Conservation (phyloP, 495 filamentous ascomycete genomes). For the Cenococcum geophilum region DNA sequence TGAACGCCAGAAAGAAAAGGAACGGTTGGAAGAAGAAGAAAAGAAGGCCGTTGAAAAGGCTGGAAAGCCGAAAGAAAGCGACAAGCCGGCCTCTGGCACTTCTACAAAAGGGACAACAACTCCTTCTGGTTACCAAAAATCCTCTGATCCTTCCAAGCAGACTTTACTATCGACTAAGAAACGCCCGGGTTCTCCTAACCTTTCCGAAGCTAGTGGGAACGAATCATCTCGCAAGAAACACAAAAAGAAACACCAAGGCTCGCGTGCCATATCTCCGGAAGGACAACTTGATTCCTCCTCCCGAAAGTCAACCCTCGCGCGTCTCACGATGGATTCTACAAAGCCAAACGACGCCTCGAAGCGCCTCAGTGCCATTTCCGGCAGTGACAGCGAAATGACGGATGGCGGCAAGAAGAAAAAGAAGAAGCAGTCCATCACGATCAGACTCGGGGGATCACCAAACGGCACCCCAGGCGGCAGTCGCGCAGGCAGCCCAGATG, state of each 20-base stretch:
- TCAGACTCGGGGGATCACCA: conserved; percentile 40
- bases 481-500: conserved; percentile 36
- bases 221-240: conserved; percentile 84
- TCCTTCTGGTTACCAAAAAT: conserved; percentile 55
- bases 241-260: conserved; percentile 60
- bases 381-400: conserved; percentile 74
- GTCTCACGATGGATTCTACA: conserved; percentile 35
- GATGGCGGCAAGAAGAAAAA: conserved; percentile 61
- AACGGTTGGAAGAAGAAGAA: conserved; percentile 62
- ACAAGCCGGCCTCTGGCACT: conserved; percentile 27
- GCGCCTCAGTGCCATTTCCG: conserved; percentile 53
- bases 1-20: conserved; percentile 41
- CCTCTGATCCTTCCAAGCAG: conserved; percentile 39
- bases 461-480: conserved; percentile 43
- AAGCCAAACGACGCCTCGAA: conserved; percentile 42
- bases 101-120: conserved; percentile 67
- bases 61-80: conserved; percentile 42
- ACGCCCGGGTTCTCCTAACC: conserved; percentile 76
- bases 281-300: conserved; percentile 34
- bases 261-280: conserved; percentile 50
- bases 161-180: conserved; percentile 57
- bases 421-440: conserved; percentile 55
- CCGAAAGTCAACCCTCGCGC: conserved; percentile 42
- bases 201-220: conserved; percentile 83
- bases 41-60: conserved; percentile 60